Conservation (phyloP, 768 basidiomycete species). For the Gelatoporia subvermispora region DNA sequence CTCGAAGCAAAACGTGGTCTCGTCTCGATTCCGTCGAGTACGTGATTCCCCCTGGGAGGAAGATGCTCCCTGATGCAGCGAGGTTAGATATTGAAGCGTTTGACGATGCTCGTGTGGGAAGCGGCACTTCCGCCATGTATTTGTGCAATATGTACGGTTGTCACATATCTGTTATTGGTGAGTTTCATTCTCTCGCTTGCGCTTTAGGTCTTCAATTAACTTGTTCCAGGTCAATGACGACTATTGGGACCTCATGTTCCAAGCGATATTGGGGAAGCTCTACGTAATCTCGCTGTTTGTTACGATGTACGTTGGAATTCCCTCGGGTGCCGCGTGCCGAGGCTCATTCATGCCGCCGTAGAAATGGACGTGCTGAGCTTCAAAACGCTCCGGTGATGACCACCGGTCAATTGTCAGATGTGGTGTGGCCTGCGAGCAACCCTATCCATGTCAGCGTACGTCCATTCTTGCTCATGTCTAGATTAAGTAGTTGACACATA, state of each 20-base stretch:
- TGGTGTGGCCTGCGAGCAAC: conserved; percentile 6
- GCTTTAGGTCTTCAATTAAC: not conserved
- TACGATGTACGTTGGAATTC: conserved; percentile 17
- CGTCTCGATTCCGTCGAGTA: conserved; percentile 16
- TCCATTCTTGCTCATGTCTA: not conserved
- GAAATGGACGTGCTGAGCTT: conserved; percentile 10
- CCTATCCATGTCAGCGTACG: conserved; percentile 11
- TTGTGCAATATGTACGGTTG: conserved; percentile 20
- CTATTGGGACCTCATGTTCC: conserved; percentile 24
- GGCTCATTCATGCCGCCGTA: not conserved
- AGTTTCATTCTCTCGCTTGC: not conserved
- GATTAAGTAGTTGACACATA: not conserved
- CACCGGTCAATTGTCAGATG: conserved; percentile 4
- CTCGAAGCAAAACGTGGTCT: conserved; percentile 15
- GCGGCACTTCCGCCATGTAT: conserved; percentile 22
- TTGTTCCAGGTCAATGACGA: conserved; percentile 9
- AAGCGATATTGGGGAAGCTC: conserved; percentile 24
- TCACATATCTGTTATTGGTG: conserved; percentile 16
- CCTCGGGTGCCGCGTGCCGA: not conserved
- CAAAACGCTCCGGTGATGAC: conserved; percentile 9
- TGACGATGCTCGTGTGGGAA: conserved; percentile 23
- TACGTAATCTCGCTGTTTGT: conserved; percentile 27
- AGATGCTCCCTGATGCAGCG: not conserved
- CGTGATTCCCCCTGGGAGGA: not conserved
- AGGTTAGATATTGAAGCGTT: conserved; percentile 12